Conservation (phyloP, 106 monocot genomes). For the Phalaenopsis equestris region DNA sequence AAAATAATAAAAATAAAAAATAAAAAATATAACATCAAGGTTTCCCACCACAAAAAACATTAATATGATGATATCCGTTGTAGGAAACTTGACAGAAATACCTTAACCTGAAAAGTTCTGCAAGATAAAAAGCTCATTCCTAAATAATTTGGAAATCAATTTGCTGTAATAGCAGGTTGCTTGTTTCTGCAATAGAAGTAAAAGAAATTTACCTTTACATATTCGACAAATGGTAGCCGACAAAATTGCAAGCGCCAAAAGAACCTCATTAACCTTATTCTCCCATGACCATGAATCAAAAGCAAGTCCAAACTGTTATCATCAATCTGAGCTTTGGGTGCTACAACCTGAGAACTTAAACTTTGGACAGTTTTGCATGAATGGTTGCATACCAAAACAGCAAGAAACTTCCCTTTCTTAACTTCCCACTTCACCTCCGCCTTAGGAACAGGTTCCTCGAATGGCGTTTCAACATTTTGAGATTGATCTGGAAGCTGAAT, state of each 20-base stretch:
- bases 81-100: background rate
- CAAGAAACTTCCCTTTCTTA: conserved; percentile 58
- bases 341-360: conserved; percentile 70
- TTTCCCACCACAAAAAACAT: background rate
- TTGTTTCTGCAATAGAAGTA: background rate
- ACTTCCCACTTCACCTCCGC: conserved; percentile 54
- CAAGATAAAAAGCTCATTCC: background rate
- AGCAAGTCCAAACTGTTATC: conserved; percentile 63
- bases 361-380: conserved; percentile 77
- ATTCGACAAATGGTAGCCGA: conserved; percentile 66
- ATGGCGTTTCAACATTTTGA: conserved; percentile 20
- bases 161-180: background rate
- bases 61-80: background rate
- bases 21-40: background rate
- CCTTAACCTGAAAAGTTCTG: background rate
- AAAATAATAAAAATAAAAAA: too few species aligned
- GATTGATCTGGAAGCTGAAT: conserved; percentile 44
- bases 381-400: conserved; percentile 67
- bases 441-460: conserved; percentile 27
- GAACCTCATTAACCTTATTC: conserved; percentile 48
- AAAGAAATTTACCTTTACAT: conserved; percentile 52
- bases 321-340: conserved; percentile 63
- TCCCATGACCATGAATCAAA: conserved; percentile 65
- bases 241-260: conserved; percentile 53
- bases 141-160: background rate